phyloP scores from a whole-genome alignment of 169 alveolate genomes.

The Plasmodium coatneyi region DNA sequence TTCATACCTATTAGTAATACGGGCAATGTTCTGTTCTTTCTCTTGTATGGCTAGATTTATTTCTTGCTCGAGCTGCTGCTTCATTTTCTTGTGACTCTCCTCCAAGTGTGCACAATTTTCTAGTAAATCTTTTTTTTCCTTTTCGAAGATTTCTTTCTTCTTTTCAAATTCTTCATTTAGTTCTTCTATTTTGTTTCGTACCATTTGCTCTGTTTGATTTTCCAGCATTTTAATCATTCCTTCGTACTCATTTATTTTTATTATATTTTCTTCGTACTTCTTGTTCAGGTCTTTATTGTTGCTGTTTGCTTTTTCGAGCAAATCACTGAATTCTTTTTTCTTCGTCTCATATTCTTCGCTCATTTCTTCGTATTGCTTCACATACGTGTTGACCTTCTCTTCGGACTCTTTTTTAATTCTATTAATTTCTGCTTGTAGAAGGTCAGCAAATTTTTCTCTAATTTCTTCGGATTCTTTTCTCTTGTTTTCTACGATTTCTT shows the following conservation, averaged over 20 bases:
- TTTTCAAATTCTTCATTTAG: slow-evolving; percentile 51
- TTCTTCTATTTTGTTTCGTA: slow-evolving; percentile 62
- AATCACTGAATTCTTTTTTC: slow-evolving; percentile 44
- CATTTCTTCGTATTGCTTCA: slow-evolving; percentile 42
- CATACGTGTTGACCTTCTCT: slow-evolving; percentile 28
- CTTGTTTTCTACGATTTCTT: slow-evolving; percentile 8
- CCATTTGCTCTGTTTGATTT: slow-evolving; percentile 58
- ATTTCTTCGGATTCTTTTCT: slow-evolving; percentile 56
- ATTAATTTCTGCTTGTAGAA: slow-evolving; percentile 60
- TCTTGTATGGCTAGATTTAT: slow-evolving; percentile 6
- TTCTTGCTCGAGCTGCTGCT: slow-evolving; percentile 14
- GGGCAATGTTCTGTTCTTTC: slow-evolving; percentile 23
- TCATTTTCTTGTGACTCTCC: slow-evolving; percentile 3
- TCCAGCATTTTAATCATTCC: slow-evolving; percentile 47
- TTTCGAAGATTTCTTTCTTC: slow-evolving; percentile 55
- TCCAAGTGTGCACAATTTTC: slow-evolving; percentile 26
- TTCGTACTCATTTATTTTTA: slow-evolving; percentile 72
- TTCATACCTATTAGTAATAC: slow-evolving; percentile 22
- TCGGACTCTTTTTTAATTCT: slow-evolving; percentile 60
- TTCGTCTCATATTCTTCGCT: slow-evolving; percentile 44
- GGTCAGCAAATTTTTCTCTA: slow-evolving; percentile 60
- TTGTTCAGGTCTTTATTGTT: slow-evolving; percentile 44
- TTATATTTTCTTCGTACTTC: slow-evolving; percentile 70
- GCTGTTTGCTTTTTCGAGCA: slow-evolving; percentile 53
- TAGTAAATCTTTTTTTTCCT: slow-evolving; percentile 38